A percentile compares a stretch with the other conserved stretches of the same genome.
These are phyloP conservation scores for Verbascum thapsus DNA, from an alignment of 257 asterid species.

Conservation along the genomic window DNA sequence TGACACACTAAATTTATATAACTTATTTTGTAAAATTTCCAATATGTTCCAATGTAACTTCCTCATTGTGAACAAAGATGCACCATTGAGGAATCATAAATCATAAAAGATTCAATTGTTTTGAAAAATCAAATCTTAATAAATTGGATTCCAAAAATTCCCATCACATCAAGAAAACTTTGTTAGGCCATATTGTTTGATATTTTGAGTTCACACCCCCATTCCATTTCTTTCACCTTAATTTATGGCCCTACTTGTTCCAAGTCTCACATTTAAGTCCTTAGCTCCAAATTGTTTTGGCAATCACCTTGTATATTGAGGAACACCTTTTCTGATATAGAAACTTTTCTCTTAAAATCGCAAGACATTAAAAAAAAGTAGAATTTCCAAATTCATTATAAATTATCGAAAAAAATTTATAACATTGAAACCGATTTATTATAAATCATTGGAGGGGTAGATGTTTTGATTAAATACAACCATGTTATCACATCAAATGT, in stretches of 20 bases:
- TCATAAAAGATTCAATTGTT: not conserved
- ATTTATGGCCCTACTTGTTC: slow-evolving; percentile 32
- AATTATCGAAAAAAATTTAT: no score
- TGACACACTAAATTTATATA: no score
- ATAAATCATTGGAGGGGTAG: no score
- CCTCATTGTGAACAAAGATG: no score
- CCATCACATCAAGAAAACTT: slow-evolving; percentile 22
- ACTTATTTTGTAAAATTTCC: no score
- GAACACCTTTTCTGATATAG: not conserved
- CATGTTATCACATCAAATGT: no score
- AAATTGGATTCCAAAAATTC: not conserved
- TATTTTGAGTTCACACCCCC: slow-evolving; percentile 32
- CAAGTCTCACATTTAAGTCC: slow-evolving; percentile 6
- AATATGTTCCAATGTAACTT: no score
- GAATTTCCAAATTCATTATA: no score
- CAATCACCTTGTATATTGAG: not conserved
- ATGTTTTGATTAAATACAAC: no score
- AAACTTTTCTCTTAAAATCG: no score
- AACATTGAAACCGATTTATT: no score
- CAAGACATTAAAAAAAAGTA: no score
- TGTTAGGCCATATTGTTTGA: slow-evolving; percentile 29
- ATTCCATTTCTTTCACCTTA: slow-evolving; percentile 20
- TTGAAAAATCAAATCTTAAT: not conserved
- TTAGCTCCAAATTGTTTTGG: not conserved
- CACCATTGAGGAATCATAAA: not conserved